Conservation (phyloP, 2,329 filamentous ascomycete species). For the Sphaerulina musiva region DNA sequence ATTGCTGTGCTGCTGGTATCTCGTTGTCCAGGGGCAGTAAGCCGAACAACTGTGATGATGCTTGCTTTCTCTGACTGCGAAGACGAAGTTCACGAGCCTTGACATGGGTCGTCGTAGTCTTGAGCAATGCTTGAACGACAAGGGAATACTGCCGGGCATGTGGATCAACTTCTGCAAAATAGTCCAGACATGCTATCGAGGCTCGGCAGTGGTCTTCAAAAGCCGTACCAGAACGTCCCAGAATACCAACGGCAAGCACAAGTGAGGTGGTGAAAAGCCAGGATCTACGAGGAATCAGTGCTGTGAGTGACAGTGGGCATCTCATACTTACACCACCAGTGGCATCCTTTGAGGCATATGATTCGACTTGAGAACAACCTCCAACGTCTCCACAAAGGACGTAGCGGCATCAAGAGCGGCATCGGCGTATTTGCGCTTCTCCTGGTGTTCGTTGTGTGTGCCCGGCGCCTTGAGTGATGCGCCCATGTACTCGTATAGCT, state of each 20-base stretch:
- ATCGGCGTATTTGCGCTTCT: constrained; percentile 27
- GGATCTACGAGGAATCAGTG: constrained; percentile 14
- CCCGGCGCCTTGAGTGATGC: constrained; percentile 18
- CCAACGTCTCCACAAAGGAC: constrained; percentile 24
- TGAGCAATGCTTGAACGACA: constrained; percentile 24
- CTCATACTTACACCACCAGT: constrained; percentile 22
- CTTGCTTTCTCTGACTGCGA: constrained; percentile 22
- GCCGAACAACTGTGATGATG: constrained; percentile 29
- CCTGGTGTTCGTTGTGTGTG: constrained; percentile 17
- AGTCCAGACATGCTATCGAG: constrained; percentile 23
- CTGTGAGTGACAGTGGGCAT: neutral
- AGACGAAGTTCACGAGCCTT: constrained; percentile 21
- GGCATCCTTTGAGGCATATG: constrained; percentile 20
- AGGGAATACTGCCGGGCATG: constrained; percentile 29
- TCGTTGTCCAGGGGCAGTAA: constrained; percentile 12
- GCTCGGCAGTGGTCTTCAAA: constrained; percentile 22
- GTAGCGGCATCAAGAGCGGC: constrained; percentile 28
- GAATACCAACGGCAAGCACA: constrained; percentile 26
- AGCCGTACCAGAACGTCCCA: constrained; percentile 24
- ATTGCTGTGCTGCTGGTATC: neutral
- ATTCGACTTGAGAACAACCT: constrained; percentile 16
- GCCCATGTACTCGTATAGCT: constrained; percentile 38
- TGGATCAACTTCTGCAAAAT: constrained; percentile 27
- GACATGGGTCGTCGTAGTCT: constrained; percentile 20
- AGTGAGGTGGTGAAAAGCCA: constrained; percentile 31